These are phyloP conservation scores for Fusarium sarcochroum DNA, from an alignment of 2,329 filamentous ascomycete species.

Conservation along the genomic window DNA sequence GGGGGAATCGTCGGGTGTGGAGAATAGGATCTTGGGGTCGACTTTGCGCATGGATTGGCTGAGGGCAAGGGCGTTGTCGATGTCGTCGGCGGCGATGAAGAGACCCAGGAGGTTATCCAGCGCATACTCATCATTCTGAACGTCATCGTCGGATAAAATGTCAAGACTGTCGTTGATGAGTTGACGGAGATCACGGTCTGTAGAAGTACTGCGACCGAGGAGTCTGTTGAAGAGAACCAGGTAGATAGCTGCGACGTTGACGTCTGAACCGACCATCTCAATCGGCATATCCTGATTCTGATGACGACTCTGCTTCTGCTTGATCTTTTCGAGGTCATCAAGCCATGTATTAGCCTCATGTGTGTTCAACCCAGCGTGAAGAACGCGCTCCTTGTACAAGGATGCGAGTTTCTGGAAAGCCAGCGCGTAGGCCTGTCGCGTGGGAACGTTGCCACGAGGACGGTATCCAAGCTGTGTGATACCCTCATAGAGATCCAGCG, in stretches of 20 bases:
- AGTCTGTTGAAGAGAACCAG: conserved; percentile 57
- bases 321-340: conserved; percentile 53
- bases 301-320: conserved; percentile 55
- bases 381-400: conserved; percentile 55
- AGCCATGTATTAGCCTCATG: conserved; percentile 52
- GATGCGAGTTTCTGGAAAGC: conserved; percentile 58
- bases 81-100: conserved; percentile 57
- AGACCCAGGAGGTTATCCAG: conserved; percentile 58
- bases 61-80: conserved; percentile 54
- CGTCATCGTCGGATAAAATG: conserved; percentile 58
- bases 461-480: conserved; percentile 57
- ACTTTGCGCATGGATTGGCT: conserved; percentile 58
- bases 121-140: conserved; percentile 58
- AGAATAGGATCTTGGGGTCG: conserved; percentile 48
- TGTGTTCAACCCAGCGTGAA: conserved; percentile 48
- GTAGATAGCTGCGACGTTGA: conserved; percentile 59
- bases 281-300: conserved; percentile 58
- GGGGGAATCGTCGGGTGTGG: conserved; percentile 50
- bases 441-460: conserved; percentile 56
- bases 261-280: conserved; percentile 58
- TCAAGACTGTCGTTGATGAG: conserved; percentile 57
- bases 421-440: conserved; percentile 56
- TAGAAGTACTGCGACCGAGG: conserved; percentile 46
- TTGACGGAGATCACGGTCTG: conserved; percentile 49
- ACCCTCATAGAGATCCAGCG: conserved; percentile 54